Evolutionary conservation across 2,329 filamentous ascomycete genomes (phyloP), one percentile per base, ranked within the genome.

Genomic region (Fusarium pseudonygamai): DNA sequence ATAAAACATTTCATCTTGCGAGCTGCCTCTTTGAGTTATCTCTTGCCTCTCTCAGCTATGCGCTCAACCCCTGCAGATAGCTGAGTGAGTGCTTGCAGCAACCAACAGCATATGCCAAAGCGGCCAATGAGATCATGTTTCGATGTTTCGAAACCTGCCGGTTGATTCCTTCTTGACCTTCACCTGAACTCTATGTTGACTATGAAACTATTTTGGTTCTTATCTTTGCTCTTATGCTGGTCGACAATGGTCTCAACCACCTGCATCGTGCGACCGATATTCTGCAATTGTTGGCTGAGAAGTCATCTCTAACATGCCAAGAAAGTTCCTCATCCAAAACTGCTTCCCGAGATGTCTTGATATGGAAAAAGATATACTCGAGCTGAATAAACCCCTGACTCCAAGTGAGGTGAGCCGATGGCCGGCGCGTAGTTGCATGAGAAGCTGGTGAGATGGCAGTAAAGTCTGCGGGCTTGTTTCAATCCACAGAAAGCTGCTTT

Each of bases 41-140:
- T 36, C 26, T 56, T 55, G 63, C 34, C 20, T 43, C 40, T 22
- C 40, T 43, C 9, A 16, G 45, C 10, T 28, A 13, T 55, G 36
- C 26, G 26, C 61, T 61, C 55, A 28, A 16, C 61, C 67, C 67
- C 60, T 70, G 67, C 78, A 59, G 18, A 36, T 20, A 71, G 45
- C 60, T 49, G 39, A 61, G 28, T 30, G 46, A 52, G 81, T 14
- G 77, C 67, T 45, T 49, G 37, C 58, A 64, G 26, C 57, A 61
- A 73, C 71, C 68, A 72, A 55, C 81, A 73, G 50, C 74, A 70
- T 18, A 53, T 66, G 57, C 87, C 70, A 82, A 83, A 85, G 22
- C 86, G 82, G 26, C 84, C 78, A 75, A 73, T 73, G 28, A 13
- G 7, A 26, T 45, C 32, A 22, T 6, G 2, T 3, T 14, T 9